These are phyloP conservation scores for Xanthoconium stramineum DNA, from an alignment of 768 basidiomycete species.

Conservation along the genomic window DNA sequence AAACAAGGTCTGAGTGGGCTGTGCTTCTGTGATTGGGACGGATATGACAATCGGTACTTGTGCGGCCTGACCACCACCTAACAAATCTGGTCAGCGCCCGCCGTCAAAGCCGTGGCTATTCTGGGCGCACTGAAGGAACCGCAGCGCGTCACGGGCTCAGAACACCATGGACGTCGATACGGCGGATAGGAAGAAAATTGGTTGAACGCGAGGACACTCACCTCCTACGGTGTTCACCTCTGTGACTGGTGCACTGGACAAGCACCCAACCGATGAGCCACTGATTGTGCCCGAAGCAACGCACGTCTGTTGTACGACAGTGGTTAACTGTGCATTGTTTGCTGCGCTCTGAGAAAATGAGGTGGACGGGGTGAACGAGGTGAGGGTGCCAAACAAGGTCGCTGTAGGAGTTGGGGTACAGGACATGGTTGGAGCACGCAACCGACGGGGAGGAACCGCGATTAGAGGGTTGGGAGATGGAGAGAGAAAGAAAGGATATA, in stretches of 20 bases:
- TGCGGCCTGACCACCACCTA: slow-evolving; percentile 30
- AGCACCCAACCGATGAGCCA: slow-evolving; percentile 28
- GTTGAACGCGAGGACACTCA: slow-evolving; percentile 20
- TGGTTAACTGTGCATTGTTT: slow-evolving; percentile 33
- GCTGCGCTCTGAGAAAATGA: slow-evolving; percentile 36
- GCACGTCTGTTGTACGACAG: slow-evolving; percentile 32
- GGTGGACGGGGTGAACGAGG: slow-evolving; percentile 34
- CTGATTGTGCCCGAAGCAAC: slow-evolving; percentile 27
- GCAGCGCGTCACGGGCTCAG: slow-evolving; percentile 20
- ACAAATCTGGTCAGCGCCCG: slow-evolving; percentile 14
- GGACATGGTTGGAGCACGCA: slow-evolving; percentile 21
- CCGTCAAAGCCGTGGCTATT: slow-evolving; percentile 1
- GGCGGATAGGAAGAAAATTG: background rate
- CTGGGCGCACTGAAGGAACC: background rate
- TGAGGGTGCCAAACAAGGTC: slow-evolving; percentile 39
- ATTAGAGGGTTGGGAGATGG: background rate
- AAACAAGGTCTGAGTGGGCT: slow-evolving; percentile 39
- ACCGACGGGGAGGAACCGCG: background rate
- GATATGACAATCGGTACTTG: slow-evolving; percentile 42
- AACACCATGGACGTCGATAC: background rate
- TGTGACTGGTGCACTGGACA: slow-evolving; percentile 25
- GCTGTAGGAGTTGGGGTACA: slow-evolving; percentile 43
- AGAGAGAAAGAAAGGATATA: background rate
- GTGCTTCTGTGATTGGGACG: slow-evolving; percentile 30
- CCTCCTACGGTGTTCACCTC: slow-evolving; percentile 35